A percentile compares a stretch with the other conserved stretches of the same genome.
These are phyloP conservation scores for Lichtheimia hyalospora DNA, from an alignment of 371 early-diverging fungal genomes.

Conservation along the genomic window DNA sequence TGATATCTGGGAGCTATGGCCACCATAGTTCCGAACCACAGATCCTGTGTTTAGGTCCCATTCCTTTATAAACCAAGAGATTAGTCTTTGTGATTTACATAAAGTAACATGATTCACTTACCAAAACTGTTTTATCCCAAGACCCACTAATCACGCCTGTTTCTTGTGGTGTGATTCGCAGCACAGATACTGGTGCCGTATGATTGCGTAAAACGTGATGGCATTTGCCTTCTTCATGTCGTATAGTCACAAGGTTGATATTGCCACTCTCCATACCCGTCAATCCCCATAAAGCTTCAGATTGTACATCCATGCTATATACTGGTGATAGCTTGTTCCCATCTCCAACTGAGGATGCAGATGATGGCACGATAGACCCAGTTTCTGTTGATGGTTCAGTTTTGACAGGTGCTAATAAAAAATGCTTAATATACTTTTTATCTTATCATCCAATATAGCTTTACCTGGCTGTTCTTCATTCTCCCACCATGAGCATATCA, in stretches of 20 bases:
- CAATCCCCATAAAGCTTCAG: constrained; percentile 85
- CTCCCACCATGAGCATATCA: constrained; percentile 90
- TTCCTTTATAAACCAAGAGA: constrained; percentile 47
- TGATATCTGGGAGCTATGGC: constrained; percentile 82
- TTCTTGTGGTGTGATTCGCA: constrained; percentile 78
- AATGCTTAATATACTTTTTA: not conserved
- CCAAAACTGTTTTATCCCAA: constrained; percentile 85
- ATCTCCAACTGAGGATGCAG: not conserved
- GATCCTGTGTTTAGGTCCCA: constrained; percentile 92
- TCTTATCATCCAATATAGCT: not conserved
- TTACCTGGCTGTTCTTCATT: constrained; percentile 66
- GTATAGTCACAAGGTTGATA: constrained; percentile 84
- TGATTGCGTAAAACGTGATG: constrained; percentile 80
- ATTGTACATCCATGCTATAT: constrained; percentile 88
- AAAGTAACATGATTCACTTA: constrained; percentile 28
- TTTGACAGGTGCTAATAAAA: not conserved
- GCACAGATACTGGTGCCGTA: constrained; percentile 79
- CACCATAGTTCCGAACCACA: constrained; percentile 65
- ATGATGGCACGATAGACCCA: not conserved
- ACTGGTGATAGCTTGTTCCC: constrained; percentile 81
- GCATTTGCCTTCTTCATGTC: constrained; percentile 93
- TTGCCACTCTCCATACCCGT: constrained; percentile 84
- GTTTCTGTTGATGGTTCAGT: not conserved
- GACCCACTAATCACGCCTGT: constrained; percentile 83
- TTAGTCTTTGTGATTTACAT: constrained; percentile 1